Evolutionary conservation across 164 flowering plant species (phyloP).

Genomic region (Chimonanthus praecox): DNA sequence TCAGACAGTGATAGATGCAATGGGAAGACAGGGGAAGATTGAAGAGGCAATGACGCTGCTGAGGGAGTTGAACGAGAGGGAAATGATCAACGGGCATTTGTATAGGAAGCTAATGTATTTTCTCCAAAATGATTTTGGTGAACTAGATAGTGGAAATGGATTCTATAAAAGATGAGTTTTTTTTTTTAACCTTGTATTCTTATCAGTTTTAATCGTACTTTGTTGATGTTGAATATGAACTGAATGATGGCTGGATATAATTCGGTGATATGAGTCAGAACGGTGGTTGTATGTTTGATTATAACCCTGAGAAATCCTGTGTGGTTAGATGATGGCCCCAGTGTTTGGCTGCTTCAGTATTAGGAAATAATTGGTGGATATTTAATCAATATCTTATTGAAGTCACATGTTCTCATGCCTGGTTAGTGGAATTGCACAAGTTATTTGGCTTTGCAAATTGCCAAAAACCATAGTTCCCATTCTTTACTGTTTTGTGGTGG

Average conservation of each 20-base stretch:
- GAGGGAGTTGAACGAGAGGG: slow-evolving; percentile 54
- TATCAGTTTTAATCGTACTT: too few species aligned
- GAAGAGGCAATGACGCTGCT: slow-evolving; percentile 55
- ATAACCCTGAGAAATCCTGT: too few species aligned
- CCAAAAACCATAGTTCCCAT: background rate
- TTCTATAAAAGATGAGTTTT: background rate
- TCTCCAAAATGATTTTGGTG: slow-evolving; percentile 47
- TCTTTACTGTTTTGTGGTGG: background rate
- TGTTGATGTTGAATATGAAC: too few species aligned
- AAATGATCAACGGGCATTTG: slow-evolving; percentile 43
- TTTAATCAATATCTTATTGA: too few species aligned
- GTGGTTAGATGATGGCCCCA: too few species aligned
- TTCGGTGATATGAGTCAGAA: background rate
- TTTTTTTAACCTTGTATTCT: background rate
- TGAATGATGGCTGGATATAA: background rate
- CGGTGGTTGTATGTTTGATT: too few species aligned
- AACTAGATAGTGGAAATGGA: background rate
- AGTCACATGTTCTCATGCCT: background rate
- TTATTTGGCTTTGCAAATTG: background rate
- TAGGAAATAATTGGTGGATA: too few species aligned
- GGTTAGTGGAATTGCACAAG: background rate
- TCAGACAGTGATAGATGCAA: slow-evolving; percentile 59
- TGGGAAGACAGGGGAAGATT: slow-evolving; percentile 45
- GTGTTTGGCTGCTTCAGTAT: too few species aligned
- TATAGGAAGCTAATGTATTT: slow-evolving; percentile 49